Conservation (phyloP, 2,329 filamentous ascomycete species). For the Akanthomyces uredinophilus region DNA sequence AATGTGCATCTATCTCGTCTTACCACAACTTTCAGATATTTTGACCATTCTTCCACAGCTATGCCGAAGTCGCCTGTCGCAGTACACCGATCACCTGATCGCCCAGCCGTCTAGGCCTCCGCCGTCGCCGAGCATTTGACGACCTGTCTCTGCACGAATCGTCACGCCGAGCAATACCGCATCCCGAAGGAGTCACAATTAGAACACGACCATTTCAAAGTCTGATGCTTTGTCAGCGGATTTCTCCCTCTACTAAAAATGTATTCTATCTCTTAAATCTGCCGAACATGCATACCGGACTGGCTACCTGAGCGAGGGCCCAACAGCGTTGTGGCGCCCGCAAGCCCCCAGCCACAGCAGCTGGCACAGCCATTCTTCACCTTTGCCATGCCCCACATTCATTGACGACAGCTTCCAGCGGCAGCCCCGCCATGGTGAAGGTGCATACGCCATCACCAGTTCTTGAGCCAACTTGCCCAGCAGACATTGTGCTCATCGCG, state of each 20-base stretch:
- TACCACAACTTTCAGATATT: not conserved
- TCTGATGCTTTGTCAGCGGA: not conserved
- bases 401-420: conserved; percentile 7
- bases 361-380: not conserved
- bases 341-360: not conserved
- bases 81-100: conserved; percentile 13
- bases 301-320: not conserved
- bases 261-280: not conserved
- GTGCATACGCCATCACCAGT: conserved; percentile 12
- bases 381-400: not conserved
- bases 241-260: not conserved
- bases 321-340: too few relatives aligned
- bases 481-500: not conserved
- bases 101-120: not conserved
- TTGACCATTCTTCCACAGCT: not conserved
- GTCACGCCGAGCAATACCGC: not conserved
- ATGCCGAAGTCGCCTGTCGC: not conserved
- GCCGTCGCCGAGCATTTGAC: not conserved
- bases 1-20: not conserved
- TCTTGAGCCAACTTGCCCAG: not conserved
- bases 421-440: conserved; percentile 13
- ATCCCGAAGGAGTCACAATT: conserved; percentile 3
- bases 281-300: not conserved
- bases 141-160: not conserved
- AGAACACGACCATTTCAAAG: not conserved